These are phyloP conservation scores for Takashimella tepidaria DNA, from an alignment of 1,284 basidiomycete species.

Conservation along the genomic window DNA sequence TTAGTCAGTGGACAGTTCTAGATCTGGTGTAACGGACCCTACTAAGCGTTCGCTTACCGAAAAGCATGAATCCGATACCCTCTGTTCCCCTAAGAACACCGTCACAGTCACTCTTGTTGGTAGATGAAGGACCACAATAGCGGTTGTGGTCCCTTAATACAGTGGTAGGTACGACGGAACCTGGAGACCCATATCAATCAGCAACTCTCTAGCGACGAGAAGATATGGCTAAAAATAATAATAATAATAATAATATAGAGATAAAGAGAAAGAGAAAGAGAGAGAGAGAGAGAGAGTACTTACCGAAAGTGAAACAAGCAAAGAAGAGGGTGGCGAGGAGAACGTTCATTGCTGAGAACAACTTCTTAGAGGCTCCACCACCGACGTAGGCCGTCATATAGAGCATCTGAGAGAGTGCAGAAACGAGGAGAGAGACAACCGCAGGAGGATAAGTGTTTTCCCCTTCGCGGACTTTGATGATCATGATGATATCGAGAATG, in stretches of 20 bases:
- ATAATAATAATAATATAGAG: too few species aligned
- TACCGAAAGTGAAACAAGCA: slow-evolving; percentile 22
- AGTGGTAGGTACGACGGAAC: slow-evolving; percentile 20
- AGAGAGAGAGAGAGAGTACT: slow-evolving; percentile 4
- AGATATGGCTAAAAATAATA: too few species aligned
- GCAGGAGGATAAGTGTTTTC: slow-evolving; percentile 20
- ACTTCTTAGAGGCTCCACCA: slow-evolving; percentile 7
- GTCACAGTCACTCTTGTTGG: slow-evolving; percentile 20
- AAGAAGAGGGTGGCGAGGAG: slow-evolving; percentile 19
- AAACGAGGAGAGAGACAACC: slow-evolving; percentile 26
- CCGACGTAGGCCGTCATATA: slow-evolving; percentile 17
- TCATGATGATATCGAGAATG: not conserved
- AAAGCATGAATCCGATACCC: slow-evolving; percentile 10
- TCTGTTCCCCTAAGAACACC: slow-evolving; percentile 22
- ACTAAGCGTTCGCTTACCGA: too few species aligned
- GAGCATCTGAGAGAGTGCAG: slow-evolving; percentile 20
- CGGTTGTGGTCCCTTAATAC: slow-evolving; percentile 15
- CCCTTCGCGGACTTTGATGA: not conserved
- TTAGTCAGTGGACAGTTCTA: too few species aligned
- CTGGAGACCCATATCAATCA: too few species aligned
- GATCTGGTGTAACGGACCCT: too few species aligned
- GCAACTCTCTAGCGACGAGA: too few species aligned
- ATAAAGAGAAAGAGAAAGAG: too few species aligned
- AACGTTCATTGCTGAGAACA: slow-evolving; percentile 19
- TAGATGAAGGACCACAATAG: slow-evolving; percentile 17